phyloP scores from a whole-genome alignment of 495 filamentous ascomycete genomes.

The Podospora pseudoanserina region DNA sequence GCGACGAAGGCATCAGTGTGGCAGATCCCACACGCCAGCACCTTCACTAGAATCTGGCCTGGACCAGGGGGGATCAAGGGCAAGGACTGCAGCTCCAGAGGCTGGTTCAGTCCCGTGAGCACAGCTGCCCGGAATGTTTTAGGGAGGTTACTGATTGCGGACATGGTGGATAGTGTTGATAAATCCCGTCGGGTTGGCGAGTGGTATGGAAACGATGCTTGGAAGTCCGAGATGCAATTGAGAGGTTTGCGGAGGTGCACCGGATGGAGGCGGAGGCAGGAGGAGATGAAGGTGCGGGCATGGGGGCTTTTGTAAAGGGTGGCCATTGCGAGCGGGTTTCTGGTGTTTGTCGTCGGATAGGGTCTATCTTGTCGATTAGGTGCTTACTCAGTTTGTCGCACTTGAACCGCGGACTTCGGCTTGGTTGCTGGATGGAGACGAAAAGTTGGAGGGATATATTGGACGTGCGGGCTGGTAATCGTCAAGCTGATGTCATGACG shows the following conservation, averaged over 20 bases:
- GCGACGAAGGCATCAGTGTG: constrained; percentile 26
- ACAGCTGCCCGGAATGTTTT: constrained; percentile 50
- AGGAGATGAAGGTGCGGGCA: background rate
- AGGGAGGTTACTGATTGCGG: constrained; percentile 31
- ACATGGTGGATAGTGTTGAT: background rate
- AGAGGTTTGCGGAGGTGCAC: background rate
- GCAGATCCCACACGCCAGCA: background rate
- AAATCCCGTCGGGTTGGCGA: background rate
- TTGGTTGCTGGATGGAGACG: background rate
- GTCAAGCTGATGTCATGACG: background rate
- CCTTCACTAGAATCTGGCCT: background rate
- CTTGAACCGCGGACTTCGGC: background rate
- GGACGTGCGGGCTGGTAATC: background rate
- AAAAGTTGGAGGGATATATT: background rate
- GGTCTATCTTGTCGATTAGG: background rate
- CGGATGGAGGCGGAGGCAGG: background rate
- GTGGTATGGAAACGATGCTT: background rate
- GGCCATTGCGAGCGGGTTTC: background rate
- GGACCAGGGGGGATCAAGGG: background rate
- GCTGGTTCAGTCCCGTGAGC: constrained; percentile 35
- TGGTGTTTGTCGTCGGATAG: background rate
- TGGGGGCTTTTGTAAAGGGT: background rate
- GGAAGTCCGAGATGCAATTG: background rate
- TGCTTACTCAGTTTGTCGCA: background rate
- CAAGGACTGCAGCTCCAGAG: constrained; percentile 32